Evolutionary conservation across 108 stramenopile species (phyloP).

Genomic region (Pseudonitzschia delicatissima): DNA sequence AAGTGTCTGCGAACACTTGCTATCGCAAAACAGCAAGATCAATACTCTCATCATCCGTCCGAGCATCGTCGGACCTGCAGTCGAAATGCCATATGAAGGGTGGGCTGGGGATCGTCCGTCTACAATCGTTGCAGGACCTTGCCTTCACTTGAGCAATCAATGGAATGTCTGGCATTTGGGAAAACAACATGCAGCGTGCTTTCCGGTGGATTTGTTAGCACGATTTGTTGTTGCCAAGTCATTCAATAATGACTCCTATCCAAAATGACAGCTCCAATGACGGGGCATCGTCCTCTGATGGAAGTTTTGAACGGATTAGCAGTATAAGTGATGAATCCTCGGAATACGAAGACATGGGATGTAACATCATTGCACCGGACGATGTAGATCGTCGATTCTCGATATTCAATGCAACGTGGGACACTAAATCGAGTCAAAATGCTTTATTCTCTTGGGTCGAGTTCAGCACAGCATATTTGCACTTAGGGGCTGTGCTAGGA

Average conservation of each 20-base stretch:
- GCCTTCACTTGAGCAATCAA: conserved; percentile 66
- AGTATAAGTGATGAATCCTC: conserved; percentile 19
- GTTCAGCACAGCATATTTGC: conserved; percentile 64
- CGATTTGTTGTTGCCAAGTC: conserved; percentile 58
- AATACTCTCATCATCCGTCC: conserved; percentile 80
- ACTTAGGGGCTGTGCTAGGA: conserved; percentile 65
- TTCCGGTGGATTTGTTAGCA: conserved; percentile 83
- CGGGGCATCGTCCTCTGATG: conserved; percentile 20
- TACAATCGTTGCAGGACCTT: conserved; percentile 83
- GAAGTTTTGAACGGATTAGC: conserved; percentile 21
- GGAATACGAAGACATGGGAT: conserved; percentile 12
- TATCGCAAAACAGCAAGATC: conserved; percentile 29
- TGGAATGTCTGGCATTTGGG: conserved; percentile 83
- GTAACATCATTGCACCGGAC: not conserved
- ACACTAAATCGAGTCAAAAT: conserved; percentile 39
- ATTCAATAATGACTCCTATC: conserved; percentile 29
- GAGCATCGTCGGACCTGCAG: conserved; percentile 83
- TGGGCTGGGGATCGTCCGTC: conserved; percentile 87
- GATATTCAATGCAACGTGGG: conserved; percentile 75
- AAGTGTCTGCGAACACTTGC: conserved; percentile 83
- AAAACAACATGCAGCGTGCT: conserved; percentile 54
- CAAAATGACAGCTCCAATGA: not conserved
- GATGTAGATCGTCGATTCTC: not conserved
- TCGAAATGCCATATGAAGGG: conserved; percentile 69
- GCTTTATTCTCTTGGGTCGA: conserved; percentile 70